Percentiles rank a stretch among this genome's conserved stretches.
phyloP scores from a whole-genome alignment of 768 basidiomycete species.

The Albatrellus ellisii region DNA sequence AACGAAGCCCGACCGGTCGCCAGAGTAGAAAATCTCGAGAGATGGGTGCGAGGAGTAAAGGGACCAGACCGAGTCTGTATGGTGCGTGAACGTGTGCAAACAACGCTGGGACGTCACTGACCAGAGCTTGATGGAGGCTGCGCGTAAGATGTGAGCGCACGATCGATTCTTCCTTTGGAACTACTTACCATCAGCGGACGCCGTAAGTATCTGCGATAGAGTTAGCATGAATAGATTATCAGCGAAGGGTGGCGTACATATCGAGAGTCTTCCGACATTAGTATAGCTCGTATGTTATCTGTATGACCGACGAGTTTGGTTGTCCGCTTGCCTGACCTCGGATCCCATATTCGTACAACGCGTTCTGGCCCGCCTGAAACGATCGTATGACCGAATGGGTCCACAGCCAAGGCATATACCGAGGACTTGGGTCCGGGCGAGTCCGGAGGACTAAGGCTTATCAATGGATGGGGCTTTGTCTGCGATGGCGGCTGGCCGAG shows the following conservation, averaged over 20 bases:
- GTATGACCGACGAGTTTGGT: constrained; percentile 93
- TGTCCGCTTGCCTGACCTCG: constrained; percentile 66
- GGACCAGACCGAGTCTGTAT: constrained; percentile 92
- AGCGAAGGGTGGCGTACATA: constrained; percentile 44
- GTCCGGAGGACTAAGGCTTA: constrained; percentile 58
- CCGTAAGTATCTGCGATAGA: constrained; percentile 52
- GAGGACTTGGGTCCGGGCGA: constrained; percentile 52
- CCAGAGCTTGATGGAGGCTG: constrained; percentile 86
- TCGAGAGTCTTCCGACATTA: constrained; percentile 82
- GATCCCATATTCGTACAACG: constrained; percentile 89
- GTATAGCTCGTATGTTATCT: constrained; percentile 86
- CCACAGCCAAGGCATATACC: constrained; percentile 68
- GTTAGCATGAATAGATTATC: constrained; percentile 10
- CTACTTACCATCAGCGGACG: constrained; percentile 56
- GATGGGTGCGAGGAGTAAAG: constrained; percentile 80
- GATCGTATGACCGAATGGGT: constrained; percentile 67
- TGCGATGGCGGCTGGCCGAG: constrained; percentile 23
- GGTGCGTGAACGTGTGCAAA: constrained; percentile 92
- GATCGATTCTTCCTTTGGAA: not conserved
- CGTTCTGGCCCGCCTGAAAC: constrained; percentile 89
- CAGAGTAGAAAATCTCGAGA: constrained; percentile 85
- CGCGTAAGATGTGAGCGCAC: constrained; percentile 9
- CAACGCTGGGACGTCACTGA: constrained; percentile 81
- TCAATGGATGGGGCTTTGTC: constrained; percentile 45
- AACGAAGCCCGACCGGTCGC: constrained; percentile 82